These are phyloP conservation scores for Cytospora piceicola DNA, from an alignment of 2,329 filamentous ascomycete genomes.

Conservation along the genomic window DNA sequence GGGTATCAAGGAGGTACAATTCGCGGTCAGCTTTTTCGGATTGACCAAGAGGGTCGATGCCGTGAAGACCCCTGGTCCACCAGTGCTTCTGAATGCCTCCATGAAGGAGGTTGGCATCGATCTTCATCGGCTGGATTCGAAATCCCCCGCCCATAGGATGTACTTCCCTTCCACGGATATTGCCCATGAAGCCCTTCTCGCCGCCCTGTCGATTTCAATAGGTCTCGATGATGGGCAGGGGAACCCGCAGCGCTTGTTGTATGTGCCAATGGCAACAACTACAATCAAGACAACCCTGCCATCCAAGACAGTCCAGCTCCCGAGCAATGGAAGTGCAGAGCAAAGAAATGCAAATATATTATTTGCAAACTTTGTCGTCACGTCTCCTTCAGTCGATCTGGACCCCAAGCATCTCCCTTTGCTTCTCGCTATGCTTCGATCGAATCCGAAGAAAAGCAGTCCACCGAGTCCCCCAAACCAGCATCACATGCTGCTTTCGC, in stretches of 20 bases:
- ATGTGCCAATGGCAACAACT: constrained; percentile 96
- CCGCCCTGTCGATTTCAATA: constrained; percentile 88
- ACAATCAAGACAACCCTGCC: constrained; percentile 92
- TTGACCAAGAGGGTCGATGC: constrained; percentile 78
- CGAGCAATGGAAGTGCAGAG: constrained; percentile 70
- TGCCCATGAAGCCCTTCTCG: constrained; percentile 90
- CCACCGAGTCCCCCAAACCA: constrained; percentile 46
- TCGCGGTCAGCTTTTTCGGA: constrained; percentile 89
- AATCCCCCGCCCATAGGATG: constrained; percentile 95
- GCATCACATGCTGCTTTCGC: constrained; percentile 75
- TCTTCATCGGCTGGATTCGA: constrained; percentile 85
- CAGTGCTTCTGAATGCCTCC: constrained; percentile 81
- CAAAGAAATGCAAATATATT: constrained; percentile 95
- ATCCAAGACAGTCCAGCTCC: constrained; percentile 87
- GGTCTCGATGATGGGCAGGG: constrained; percentile 89
- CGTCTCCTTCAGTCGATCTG: constrained; percentile 91
- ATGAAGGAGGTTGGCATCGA: constrained; percentile 98
- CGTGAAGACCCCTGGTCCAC: constrained; percentile 67
- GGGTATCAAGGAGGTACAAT: constrained; percentile 94
- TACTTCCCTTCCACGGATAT: constrained; percentile 93
- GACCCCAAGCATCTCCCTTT: constrained; percentile 90
- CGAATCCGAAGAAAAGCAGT: constrained; percentile 49
- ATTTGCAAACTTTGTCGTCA: constrained; percentile 94
- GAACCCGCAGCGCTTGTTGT: constrained; percentile 83
- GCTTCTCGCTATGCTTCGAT: constrained; percentile 74